These are phyloP conservation scores for Meyerozyma carpophila DNA, from an alignment of 1,139 yeast genomes.

Conservation along the genomic window DNA sequence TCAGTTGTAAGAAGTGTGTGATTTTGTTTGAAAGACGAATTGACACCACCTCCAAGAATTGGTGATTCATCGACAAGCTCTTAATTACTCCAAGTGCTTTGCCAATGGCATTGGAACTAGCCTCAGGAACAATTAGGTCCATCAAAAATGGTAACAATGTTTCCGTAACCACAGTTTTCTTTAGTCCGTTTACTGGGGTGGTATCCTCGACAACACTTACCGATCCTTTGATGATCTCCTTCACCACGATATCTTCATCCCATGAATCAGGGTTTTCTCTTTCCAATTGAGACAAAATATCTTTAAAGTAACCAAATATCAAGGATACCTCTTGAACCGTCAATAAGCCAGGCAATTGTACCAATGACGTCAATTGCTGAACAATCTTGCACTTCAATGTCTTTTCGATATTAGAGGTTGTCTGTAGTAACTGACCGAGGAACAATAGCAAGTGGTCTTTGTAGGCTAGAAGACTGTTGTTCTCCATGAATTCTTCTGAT, in stretches of 20 bases:
- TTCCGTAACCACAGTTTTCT: slow-evolving; percentile 44
- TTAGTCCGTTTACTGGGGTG: slow-evolving; percentile 7
- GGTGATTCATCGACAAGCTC: slow-evolving; percentile 39
- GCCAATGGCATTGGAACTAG: slow-evolving; percentile 25
- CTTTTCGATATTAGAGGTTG: slow-evolving; percentile 61
- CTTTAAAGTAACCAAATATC: slow-evolving; percentile 63
- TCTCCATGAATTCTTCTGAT: slow-evolving; percentile 20
- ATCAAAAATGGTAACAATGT: slow-evolving; percentile 58
- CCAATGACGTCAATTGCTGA: slow-evolving; percentile 55
- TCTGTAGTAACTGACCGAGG: slow-evolving; percentile 60
- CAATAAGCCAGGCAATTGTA: slow-evolving; percentile 43
- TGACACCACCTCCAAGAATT: slow-evolving; percentile 44
- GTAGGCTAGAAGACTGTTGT: slow-evolving; percentile 28
- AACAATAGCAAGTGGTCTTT: slow-evolving; percentile 67
- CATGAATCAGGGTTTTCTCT: slow-evolving; percentile 33
- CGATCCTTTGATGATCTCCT: slow-evolving; percentile 45
- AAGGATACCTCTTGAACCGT: slow-evolving; percentile 51
- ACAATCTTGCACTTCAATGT: slow-evolving; percentile 64
- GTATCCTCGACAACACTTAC: slow-evolving; percentile 35
- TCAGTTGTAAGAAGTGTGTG: slow-evolving; percentile 11
- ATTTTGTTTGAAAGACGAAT: slow-evolving; percentile 47
- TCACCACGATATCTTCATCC: slow-evolving; percentile 27
- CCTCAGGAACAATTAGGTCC: slow-evolving; percentile 31
- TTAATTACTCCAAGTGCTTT: slow-evolving; percentile 41
- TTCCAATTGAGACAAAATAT: slow-evolving; percentile 39